A percentile compares a stretch with the other conserved stretches of the same genome.
Evolutionary conservation across 192 early-diverging fungal species (phyloP).

Genomic region (Umbelopsis vinacea): DNA sequence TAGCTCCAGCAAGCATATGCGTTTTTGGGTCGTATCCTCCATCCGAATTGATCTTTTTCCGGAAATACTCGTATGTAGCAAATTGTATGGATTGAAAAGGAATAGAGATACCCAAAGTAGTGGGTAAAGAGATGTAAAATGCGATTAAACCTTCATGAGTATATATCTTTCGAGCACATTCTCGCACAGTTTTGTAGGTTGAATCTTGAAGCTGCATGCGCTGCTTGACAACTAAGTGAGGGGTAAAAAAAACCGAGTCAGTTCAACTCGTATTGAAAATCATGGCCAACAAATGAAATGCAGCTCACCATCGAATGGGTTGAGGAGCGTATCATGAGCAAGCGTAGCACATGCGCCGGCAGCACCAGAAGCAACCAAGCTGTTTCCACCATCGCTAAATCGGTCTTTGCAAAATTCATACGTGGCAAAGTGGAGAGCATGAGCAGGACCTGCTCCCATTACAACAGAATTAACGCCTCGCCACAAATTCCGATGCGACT

Average conservation of each 20-base stretch:
- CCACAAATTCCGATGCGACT: constrained; percentile 73
- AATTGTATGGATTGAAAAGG: constrained; percentile 97
- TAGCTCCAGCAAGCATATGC: constrained; percentile 84
- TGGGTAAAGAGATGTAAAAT: constrained; percentile 94
- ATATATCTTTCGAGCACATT: constrained; percentile 73
- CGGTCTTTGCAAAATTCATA: constrained; percentile 91
- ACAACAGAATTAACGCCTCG: constrained; percentile 92
- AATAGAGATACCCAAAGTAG: constrained; percentile 91
- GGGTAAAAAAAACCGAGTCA: neutral
- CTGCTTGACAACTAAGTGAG: constrained; percentile 80
- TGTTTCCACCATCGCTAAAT: constrained; percentile 67
- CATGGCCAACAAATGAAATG: neutral
- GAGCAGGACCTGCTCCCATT: constrained; percentile 92
- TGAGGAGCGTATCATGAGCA: constrained; percentile 89
- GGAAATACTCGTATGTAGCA: constrained; percentile 87
- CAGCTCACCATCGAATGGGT: constrained; percentile 88
- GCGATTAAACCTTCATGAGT: constrained; percentile 79
- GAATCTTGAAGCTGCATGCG: constrained; percentile 90
- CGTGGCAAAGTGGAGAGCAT: constrained; percentile 93
- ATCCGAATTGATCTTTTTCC: constrained; percentile 79
- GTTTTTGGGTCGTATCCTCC: constrained; percentile 85
- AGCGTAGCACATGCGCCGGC: constrained; percentile 91
- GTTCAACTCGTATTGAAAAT: neutral
- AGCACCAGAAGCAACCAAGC: constrained; percentile 68
- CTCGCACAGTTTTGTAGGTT: constrained; percentile 66